Evolutionary conservation across 352 stramenopile genomes (phyloP).

Genomic region (Phytophthora melonis): DNA sequence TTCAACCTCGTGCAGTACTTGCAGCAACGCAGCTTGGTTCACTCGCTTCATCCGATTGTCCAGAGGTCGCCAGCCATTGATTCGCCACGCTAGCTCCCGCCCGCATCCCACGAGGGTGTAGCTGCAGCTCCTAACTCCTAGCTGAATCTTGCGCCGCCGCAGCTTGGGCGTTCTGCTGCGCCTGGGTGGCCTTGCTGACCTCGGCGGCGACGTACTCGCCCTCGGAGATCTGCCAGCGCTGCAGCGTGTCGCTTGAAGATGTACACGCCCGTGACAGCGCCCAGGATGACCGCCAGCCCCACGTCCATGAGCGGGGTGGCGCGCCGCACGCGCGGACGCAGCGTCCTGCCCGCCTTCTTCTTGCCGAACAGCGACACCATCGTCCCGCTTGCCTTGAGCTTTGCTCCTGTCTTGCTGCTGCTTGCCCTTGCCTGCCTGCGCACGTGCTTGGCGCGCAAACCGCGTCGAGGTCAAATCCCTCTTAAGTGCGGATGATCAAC

Average conservation of each 20-base stretch:
- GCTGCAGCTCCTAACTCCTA: conserved; percentile 11
- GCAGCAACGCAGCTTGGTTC: too few relatives aligned
- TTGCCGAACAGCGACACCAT: conserved; percentile 53
- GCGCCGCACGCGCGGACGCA: conserved; percentile 63
- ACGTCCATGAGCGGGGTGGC: conserved; percentile 72
- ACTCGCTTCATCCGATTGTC: too few relatives aligned
- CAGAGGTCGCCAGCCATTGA: too few relatives aligned
- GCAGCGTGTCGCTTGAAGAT: conserved; percentile 81
- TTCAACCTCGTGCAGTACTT: too few relatives aligned
- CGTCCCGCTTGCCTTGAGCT: background rate
- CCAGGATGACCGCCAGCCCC: conserved; percentile 57
- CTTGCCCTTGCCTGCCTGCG: too few relatives aligned
- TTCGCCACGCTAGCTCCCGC: too few relatives aligned
- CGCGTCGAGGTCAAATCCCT: background rate
- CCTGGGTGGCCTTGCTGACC: conserved; percentile 26
- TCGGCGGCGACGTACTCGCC: conserved; percentile 35
- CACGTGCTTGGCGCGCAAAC: too few relatives aligned
- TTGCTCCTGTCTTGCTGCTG: too few relatives aligned
- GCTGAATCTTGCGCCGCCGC: conserved; percentile 4
- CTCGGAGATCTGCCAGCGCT: conserved; percentile 55
- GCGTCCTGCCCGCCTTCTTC: conserved; percentile 58
- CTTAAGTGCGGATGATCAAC: conserved; percentile 33
- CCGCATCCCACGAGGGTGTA: background rate
- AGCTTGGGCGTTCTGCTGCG: conserved; percentile 18
- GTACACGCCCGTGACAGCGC: conserved; percentile 69